Percentiles rank a stretch among this genome's conserved stretches.
These are phyloP conservation scores for Candida cerambycidarum DNA, from an alignment of 805 yeast species.

Conservation along the genomic window DNA sequence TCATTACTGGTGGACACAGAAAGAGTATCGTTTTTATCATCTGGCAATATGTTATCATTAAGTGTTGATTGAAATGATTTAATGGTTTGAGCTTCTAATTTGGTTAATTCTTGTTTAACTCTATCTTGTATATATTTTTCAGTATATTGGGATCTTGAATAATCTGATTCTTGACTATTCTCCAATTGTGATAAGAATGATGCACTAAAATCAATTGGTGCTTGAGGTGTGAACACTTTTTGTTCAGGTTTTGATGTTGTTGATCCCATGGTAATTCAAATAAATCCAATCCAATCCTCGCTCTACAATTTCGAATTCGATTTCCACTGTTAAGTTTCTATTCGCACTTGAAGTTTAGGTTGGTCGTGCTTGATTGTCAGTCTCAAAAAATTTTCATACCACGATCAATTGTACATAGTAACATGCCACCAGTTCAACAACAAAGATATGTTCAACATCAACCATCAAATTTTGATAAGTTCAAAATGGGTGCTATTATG, in stretches of 20 bases:
- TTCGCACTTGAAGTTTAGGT: conserved; percentile 1
- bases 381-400: conserved; percentile 9
- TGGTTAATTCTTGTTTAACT: conserved; percentile 56
- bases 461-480: conserved; percentile 90
- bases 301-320: background rate
- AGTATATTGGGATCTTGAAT: conserved; percentile 66
- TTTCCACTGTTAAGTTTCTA: background rate
- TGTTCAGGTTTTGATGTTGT: conserved; percentile 62
- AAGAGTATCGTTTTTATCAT: conserved; percentile 28
- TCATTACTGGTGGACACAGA: conserved; percentile 37
- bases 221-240: conserved; percentile 62
- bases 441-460: conserved; percentile 53
- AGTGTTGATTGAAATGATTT: conserved; percentile 52
- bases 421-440: conserved; percentile 70
- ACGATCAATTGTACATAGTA: conserved; percentile 7
- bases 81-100: conserved; percentile 53
- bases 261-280: conserved; percentile 50
- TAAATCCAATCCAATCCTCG: background rate
- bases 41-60: conserved; percentile 32
- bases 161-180: conserved; percentile 62
- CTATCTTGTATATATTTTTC: conserved; percentile 66
- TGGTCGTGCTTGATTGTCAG: conserved; percentile 2
- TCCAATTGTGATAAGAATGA: conserved; percentile 65
- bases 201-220: conserved; percentile 69
- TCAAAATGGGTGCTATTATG: conserved; percentile 98